Percentiles rank a stretch among this genome's conserved stretches.
phyloP scores from a whole-genome alignment of 2,329 filamentous ascomycete genomes.

The Chaetomium olivaceum region DNA sequence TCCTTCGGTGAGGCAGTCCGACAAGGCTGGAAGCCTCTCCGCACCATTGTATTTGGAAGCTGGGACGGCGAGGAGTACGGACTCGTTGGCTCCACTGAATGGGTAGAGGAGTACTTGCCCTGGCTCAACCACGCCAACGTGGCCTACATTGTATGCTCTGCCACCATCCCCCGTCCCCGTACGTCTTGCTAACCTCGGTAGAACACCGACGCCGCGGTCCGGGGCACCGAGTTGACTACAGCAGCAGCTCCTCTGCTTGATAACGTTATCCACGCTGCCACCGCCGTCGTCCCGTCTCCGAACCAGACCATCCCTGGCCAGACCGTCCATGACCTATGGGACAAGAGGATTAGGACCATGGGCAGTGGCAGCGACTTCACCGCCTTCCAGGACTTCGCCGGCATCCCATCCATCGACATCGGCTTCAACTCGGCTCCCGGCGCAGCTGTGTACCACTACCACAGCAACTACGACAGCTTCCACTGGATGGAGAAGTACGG shows the following conservation, averaged over 20 bases:
- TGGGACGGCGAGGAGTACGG: conserved; percentile 87
- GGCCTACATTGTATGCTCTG: conserved; percentile 61
- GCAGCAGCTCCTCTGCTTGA: conserved; percentile 75
- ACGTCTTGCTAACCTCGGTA: conserved; percentile 7
- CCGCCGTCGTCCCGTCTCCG: conserved; percentile 63
- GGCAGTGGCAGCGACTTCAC: conserved; percentile 75
- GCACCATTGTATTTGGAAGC: conserved; percentile 86
- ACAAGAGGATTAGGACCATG: conserved; percentile 62
- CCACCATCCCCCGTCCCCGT: too few species aligned
- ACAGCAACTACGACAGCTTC: conserved; percentile 89
- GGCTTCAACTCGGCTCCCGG: conserved; percentile 51
- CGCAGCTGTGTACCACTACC: conserved; percentile 73
- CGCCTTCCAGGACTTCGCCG: conserved; percentile 72
- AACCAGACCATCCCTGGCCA: conserved; percentile 72
- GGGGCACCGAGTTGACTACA: conserved; percentile 63
- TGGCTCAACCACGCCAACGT: conserved; percentile 75
- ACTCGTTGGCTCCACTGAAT: conserved; percentile 83
- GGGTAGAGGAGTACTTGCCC: conserved; percentile 85
- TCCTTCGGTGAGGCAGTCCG: conserved; percentile 70
- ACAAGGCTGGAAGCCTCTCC: conserved; percentile 77
- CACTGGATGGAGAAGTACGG: conserved; percentile 84
- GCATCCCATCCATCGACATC: conserved; percentile 65
- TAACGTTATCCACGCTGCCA: conserved; percentile 68
- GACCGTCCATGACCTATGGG: conserved; percentile 69
- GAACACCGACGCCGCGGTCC: conserved; percentile 77